Conservation (phyloP, 1,284 basidiomycete species). For the Porodaedalea pini region DNA sequence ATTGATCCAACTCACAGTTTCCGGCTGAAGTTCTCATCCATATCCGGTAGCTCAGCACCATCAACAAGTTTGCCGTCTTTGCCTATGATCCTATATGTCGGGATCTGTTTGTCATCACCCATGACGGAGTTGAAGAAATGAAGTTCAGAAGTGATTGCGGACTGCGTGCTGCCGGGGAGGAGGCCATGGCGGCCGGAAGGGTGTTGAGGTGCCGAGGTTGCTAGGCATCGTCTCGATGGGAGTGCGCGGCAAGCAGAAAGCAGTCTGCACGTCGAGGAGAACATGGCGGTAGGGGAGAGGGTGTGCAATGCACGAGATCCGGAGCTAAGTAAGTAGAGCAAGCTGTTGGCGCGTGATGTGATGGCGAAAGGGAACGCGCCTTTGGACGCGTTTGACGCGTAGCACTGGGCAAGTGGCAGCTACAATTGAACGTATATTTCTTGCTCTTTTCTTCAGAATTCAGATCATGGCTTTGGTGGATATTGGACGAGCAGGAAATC, state of each 20-base stretch:
- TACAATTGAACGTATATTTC: background rate
- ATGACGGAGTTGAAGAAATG: slow-evolving; percentile 77
- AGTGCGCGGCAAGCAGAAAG: background rate
- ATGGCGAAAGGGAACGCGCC: background rate
- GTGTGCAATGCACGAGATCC: background rate
- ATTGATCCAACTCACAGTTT: slow-evolving; percentile 49
- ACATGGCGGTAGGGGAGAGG: background rate
- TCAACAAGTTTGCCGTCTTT: slow-evolving; percentile 69
- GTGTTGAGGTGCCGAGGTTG: slow-evolving; percentile 17
- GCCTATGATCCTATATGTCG: slow-evolving; percentile 81
- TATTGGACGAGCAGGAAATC: background rate
- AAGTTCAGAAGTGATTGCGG: slow-evolving; percentile 63
- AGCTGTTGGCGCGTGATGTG: background rate
- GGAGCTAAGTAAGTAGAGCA: background rate
- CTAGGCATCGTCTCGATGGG: background rate
- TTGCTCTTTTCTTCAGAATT: too few species aligned
- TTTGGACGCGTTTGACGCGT: background rate
- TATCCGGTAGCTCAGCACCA: slow-evolving; percentile 72
- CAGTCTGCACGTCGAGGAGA: background rate
- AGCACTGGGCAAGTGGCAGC: background rate
- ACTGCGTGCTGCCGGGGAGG: slow-evolving; percentile 55
- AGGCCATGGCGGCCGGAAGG: slow-evolving; percentile 33
- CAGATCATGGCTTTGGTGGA: background rate
- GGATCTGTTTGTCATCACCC: slow-evolving; percentile 58
- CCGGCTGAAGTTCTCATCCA: slow-evolving; percentile 67